Conservation (phyloP, 2,329 filamentous ascomycete genomes). For the Pyrenophora seminiperda region DNA sequence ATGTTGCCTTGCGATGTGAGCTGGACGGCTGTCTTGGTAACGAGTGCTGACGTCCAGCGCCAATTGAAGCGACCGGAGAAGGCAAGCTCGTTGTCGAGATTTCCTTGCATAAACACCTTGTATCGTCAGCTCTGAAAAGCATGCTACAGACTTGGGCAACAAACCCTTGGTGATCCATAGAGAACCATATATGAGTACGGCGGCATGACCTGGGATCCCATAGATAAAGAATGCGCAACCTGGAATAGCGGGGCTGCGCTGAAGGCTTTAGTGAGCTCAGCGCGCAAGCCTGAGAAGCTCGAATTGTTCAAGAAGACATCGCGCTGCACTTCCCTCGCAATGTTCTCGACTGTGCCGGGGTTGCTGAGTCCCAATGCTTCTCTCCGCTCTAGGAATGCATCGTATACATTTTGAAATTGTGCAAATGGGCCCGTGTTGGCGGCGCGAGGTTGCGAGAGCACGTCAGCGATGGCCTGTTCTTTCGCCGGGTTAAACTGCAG, state of each 20-base stretch:
- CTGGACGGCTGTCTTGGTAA: constrained; percentile 87
- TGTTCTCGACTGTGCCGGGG: constrained; percentile 88
- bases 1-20: constrained; percentile 86
- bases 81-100: constrained; percentile 88
- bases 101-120: constrained; percentile 93
- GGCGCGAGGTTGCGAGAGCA: constrained; percentile 62
- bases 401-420: constrained; percentile 76
- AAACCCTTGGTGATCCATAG: constrained; percentile 89
- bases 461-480: constrained; percentile 55
- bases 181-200: constrained; percentile 95
- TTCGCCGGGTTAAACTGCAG: constrained; percentile 44
- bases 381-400: constrained; percentile 82
- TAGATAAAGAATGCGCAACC: constrained; percentile 93
- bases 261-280: constrained; percentile 95
- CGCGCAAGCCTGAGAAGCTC: constrained; percentile 94
- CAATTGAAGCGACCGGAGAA: constrained; percentile 91
- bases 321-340: constrained; percentile 90
- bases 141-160: constrained; percentile 37
- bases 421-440: constrained; percentile 72
- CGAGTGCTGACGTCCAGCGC: constrained; percentile 78
- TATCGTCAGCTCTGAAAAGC: constrained; percentile 26
- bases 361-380: constrained; percentile 87
- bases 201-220: constrained; percentile 86
- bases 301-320: constrained; percentile 96
- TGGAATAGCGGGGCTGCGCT: constrained; percentile 94